These are phyloP conservation scores for Ambrosia hybrid DNA, from an alignment of 140 eudicot species.

Conservation along the genomic window DNA sequence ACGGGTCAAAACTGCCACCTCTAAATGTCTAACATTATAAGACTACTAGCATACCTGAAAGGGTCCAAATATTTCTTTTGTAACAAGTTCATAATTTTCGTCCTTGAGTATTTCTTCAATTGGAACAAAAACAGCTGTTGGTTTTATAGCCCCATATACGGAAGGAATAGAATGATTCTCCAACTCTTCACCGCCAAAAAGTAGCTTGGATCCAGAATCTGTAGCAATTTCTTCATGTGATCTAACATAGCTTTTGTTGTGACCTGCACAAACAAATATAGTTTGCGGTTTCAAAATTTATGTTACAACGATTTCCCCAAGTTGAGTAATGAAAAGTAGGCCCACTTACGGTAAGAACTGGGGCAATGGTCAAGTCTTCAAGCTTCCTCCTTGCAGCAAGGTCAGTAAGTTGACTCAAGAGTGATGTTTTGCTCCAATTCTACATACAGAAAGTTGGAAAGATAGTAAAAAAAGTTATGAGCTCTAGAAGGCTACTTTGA, in stretches of 20 bases:
- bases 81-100: slow-evolving; percentile 71
- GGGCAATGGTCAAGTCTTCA: slow-evolving; percentile 86
- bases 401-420: slow-evolving; percentile 51
- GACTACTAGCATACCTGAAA: slow-evolving; percentile 64
- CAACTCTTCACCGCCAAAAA: slow-evolving; percentile 87
- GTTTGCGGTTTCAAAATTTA: neutral
- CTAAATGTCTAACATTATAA: neutral
- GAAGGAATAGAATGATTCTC: slow-evolving; percentile 78
- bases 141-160: slow-evolving; percentile 86
- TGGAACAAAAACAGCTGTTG: slow-evolving; percentile 92
- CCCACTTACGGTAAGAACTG: slow-evolving; percentile 83
- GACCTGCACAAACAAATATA: slow-evolving; percentile 40
- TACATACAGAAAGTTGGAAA: slow-evolving; percentile 26
- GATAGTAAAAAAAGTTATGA: neutral
- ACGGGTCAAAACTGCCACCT: neutral
- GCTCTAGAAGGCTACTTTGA: neutral
- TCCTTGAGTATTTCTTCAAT: slow-evolving; percentile 78
- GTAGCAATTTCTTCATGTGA: slow-evolving; percentile 66
- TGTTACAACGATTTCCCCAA: neutral
- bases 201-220: slow-evolving; percentile 79
- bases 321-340: neutral
- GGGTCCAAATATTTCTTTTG: slow-evolving; percentile 91
- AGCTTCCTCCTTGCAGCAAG: slow-evolving; percentile 96
- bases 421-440: slow-evolving; percentile 84
- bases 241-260: slow-evolving; percentile 92